Base-by-base conservation (phyloP, 2,329 filamentous ascomycete species). In the Pyrenochaeta sp. region DNA sequence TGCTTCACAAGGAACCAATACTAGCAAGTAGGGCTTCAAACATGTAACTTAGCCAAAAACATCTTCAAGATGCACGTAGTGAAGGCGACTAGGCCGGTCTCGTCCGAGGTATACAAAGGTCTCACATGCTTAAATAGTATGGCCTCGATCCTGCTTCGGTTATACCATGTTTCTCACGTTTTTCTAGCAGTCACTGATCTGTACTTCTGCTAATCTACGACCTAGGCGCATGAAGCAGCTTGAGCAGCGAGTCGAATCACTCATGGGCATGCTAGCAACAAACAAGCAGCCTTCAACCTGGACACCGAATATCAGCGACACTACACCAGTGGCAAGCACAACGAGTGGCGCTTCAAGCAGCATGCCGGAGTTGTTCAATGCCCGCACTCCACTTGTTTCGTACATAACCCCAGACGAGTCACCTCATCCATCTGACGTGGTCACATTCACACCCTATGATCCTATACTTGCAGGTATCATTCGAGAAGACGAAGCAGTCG, bases 201-300 rank as follows among this genome's bases (percentile, higher is more conserved):
- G 9, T n/a, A n/a, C 14, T 5, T 47, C 27, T 22, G 23, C 27
- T 43, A 20, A 38, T 28, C 18, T 14, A 34, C n/a, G 10, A 1
- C 6, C n/a, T 17, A 63, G 59, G 19, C 57, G 57, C 17, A 58
- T 63, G 19, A 58, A 60, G 23, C 48, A 53, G 35, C 44, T 63
- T 8, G 60, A 63, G 36, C 45, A 63, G 31, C 53, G 58, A n/a
- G 53, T 63, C 8, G 55, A 61, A n/a, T 55, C 37, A 13, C 44
- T 61, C 15, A 51, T 63, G 28, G 49, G 49, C 17, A 31, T 61
- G n/a, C 27, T 61, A 5, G 29, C 48, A 9, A 23, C 34, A 10
- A 29, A 31, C n/a, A 31, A 17, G 15, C 14, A 20, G 22, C 13
- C 44, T 28, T 53, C 45, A 37, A 41, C 17, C 24, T 14, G 6